Evolutionary conservation across 352 stramenopile genomes (phyloP), one percentile per base, ranked within the genome.

Genomic region (Phytophthora uliginosa): DNA sequence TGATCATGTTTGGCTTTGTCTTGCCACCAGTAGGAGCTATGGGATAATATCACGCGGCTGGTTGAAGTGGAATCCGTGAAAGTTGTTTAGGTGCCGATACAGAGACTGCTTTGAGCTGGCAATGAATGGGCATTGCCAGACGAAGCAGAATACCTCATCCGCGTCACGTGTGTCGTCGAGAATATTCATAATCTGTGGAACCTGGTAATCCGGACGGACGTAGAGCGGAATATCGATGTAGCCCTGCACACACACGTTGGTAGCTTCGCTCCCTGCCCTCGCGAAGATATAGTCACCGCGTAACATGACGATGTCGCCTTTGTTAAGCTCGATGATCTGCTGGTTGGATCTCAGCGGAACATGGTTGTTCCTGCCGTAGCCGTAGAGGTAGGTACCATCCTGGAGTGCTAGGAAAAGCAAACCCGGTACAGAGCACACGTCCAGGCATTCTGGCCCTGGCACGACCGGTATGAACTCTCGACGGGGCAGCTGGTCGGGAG

Each of bases 351-450:
- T 22, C 15, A 53, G 5, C 9, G 56, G 7, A 3, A 63, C 40
- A 17, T 54, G 56, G 22, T 24, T 47, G 56, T 63, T 63, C 36
- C 38, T 54, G 3, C 56, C 56, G 33, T 50, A 62, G 36, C 34
- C 56, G 20, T 31, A 62, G 40, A 62, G 34, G 13, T 36, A 36
- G 31, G 56, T 62, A 10, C n/a, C 22, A n/a, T 62, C 34, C 31
- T 62, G 36, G n/a, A 33, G 5, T 5, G 34, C 56, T 8, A 62
- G 18, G 18, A 50, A 51, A 15, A 62, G 8, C 9, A 47, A 38
- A 15, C 52, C 28, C 9, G 52, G 52, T 7, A 59, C 52, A 13
- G 33, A 40, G 28, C 3, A 13, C 9, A 17, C 52, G 20, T 45
- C 17, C 51, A 58, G 24, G 24, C 24, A 22, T 7, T 58, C 51